Conservation (phyloP, 1,139 yeast genomes). For the Saccharomyces pastorianus region DNA sequence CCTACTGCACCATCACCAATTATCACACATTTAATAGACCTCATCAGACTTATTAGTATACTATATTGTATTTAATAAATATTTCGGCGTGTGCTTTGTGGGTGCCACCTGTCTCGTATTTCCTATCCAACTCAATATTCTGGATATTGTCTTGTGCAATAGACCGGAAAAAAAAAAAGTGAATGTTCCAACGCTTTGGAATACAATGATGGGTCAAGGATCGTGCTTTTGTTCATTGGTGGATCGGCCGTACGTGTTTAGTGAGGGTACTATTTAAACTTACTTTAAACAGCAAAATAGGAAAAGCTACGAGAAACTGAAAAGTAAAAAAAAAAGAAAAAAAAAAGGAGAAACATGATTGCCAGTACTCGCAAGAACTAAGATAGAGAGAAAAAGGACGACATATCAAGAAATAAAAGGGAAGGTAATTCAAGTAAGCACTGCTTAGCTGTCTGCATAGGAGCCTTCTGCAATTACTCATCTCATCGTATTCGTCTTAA, state of each 20-base stretch:
- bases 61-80: neutral
- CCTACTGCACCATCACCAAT: conserved; percentile 98
- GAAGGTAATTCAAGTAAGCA: neutral
- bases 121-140: neutral
- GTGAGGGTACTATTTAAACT: neutral
- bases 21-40: conserved; percentile 89
- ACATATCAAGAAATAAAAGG: too few species aligned
- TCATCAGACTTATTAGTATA: conserved; percentile 39
- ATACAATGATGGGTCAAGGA: neutral
- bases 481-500: neutral
- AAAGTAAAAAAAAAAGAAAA: conserved; percentile 1
- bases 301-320: neutral
- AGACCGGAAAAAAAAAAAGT: neutral
- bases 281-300: neutral
- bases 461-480: neutral
- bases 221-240: neutral
- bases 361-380: neutral
- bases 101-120: neutral
- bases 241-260: neutral
- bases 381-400: neutral
- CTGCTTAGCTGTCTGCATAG: neutral
- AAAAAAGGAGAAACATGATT: neutral
- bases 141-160: neutral
- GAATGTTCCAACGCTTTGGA: neutral
- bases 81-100: neutral